Percentiles rank a stretch among this genome's conserved stretches.
These are phyloP conservation scores for Catunica adiposa DNA, from an alignment of 2,329 filamentous ascomycete genomes.

Conservation along the genomic window DNA sequence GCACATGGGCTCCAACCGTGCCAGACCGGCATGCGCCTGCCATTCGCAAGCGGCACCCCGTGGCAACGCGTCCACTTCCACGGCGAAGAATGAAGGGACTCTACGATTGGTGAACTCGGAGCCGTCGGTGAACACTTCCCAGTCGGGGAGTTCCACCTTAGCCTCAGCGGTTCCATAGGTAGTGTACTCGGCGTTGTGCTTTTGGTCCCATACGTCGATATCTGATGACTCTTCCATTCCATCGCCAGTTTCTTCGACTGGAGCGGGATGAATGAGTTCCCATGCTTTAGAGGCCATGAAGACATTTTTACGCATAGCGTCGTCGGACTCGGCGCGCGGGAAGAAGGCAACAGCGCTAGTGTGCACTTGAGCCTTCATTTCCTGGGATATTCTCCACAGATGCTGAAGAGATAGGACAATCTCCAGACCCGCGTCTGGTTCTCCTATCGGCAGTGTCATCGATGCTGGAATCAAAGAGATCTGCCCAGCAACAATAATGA, in stretches of 20 bases:
- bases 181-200: slow-evolving; percentile 38
- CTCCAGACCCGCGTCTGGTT: slow-evolving; percentile 31
- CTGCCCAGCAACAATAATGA: slow-evolving; percentile 66
- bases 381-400: slow-evolving; percentile 64
- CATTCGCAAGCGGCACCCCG: slow-evolving; percentile 65
- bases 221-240: slow-evolving; percentile 27
- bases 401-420: slow-evolving; percentile 68
- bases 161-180: slow-evolving; percentile 22
- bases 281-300: slow-evolving; percentile 31
- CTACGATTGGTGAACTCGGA: slow-evolving; percentile 23
- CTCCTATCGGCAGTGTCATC: slow-evolving; percentile 44
- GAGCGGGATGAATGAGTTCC: slow-evolving; percentile 26
- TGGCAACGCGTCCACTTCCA: slow-evolving; percentile 62
- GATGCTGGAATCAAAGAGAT: slow-evolving; percentile 71
- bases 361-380: slow-evolving; percentile 60
- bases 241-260: slow-evolving; percentile 31
- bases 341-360: slow-evolving; percentile 61
- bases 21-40: slow-evolving; percentile 51
- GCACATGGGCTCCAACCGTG: slow-evolving; percentile 17
- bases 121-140: slow-evolving; percentile 26
- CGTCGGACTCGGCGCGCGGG: slow-evolving; percentile 23
- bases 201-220: slow-evolving; percentile 52
- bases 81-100: slow-evolving; percentile 54
- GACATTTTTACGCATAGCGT: slow-evolving; percentile 23
- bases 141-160: slow-evolving; percentile 31